These are phyloP conservation scores for Malus hybrid DNA, from an alignment of 331 rosid species.

Conservation along the genomic window DNA sequence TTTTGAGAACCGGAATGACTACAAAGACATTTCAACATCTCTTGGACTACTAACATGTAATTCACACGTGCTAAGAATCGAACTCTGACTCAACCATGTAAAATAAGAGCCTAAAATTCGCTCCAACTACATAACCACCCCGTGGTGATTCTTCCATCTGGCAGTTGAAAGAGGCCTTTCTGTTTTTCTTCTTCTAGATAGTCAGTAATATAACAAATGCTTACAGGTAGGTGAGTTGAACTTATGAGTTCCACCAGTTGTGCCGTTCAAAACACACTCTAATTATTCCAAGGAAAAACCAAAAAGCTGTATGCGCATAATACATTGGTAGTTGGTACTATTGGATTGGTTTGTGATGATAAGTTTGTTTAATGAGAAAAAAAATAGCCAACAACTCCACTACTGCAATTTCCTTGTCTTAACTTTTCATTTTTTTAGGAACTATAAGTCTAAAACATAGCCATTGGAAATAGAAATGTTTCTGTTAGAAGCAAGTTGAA, in stretches of 20 bases:
- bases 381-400: no score
- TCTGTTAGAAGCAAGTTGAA: no score
- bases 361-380: conserved; percentile 1
- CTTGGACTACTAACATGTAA: no score
- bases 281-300: background rate
- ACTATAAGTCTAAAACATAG: no score
- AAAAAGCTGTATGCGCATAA: background rate
- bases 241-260: background rate
- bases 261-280: background rate
- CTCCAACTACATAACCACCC: no score
- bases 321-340: background rate
- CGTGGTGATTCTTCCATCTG: background rate
- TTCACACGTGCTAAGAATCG: background rate
- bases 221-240: conserved; percentile 7
- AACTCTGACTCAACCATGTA: no score
- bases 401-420: no score
- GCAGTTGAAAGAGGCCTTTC: background rate
- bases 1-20: no score
- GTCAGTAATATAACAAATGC: background rate
- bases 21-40: no score
- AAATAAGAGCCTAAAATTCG: no score
- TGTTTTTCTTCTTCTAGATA: background rate
- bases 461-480: no score
- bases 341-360: background rate
- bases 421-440: no score